Base-by-base conservation (phyloP, 2,329 filamentous ascomycete species). In the Aspergillus felis region DNA sequence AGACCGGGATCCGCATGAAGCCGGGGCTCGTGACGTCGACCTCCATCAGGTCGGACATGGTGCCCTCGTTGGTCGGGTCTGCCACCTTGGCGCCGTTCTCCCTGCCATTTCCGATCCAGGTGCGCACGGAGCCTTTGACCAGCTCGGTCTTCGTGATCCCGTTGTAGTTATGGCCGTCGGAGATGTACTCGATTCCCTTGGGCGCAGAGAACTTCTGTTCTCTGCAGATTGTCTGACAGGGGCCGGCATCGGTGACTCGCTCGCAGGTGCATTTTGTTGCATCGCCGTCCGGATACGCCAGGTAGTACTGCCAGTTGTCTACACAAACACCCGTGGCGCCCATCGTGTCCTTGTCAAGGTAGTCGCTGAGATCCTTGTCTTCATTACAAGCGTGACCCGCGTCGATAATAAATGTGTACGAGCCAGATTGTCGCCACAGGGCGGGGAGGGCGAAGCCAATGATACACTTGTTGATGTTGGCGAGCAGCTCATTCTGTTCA, bases 1-100 rank as follows among this genome's bases (percentile, higher is more conserved):
- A 78, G 17, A 78, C 72, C 41, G 76, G 76, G 1, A 78, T 65
- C 7, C 64, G 67, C 44, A 78, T 65, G 56, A 70, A 71, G 1
- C 76, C 75, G 0, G 74, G 69, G 0, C 69, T 72, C 5, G 68
- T 73, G 44, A 76, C 54, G 55, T 75, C 68, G 29, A 56, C 28
- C 20, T 66, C 52, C 27, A 67, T 17, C 14, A 76, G 64, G 25
- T 64, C 52, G 7, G 59, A 20, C 8, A 67, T 38, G 42, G 68
- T 66, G 38, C 24, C 53, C 44, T 56, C 7, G 66, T 71, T 46
- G n/a, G 51, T 54, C 1, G 64, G 60, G 54, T 74, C 70, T 1
- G 62, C 60, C 12, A 54, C 9, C 22, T 46, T 52, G 52, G 55
- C 70, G 25, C 66, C 66, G 60, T 77, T 76, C 24, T 61, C 52